Base-by-base conservation (phyloP, 2,329 filamentous ascomycete genomes). In the Exophiala lecanii-corni region DNA sequence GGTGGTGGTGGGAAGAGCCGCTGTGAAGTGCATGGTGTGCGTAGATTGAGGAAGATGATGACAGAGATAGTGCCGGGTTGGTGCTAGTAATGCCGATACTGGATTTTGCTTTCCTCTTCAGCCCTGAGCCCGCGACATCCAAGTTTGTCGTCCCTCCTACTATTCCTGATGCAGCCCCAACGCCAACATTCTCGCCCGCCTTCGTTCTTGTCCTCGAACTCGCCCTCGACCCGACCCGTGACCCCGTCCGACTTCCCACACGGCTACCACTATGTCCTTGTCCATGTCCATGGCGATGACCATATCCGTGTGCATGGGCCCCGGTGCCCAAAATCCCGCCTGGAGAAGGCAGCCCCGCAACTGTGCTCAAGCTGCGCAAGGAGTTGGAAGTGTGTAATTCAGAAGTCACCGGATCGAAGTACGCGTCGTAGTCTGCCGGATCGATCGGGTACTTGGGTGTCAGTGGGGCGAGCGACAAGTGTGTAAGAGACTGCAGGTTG, bases 381-480 rank as follows among this genome's bases (percentile, higher is more conserved):
- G 23, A 63, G 50, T 32, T 16, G 64, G 56, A 45, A 57, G 64
- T 40, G 62, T 63, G 47, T 62, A 68, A 50, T 62, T 68, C 40
- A 55, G 50, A 38, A 55, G 59, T 47, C 45, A 47, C 39, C 50
- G 62, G 39, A 45, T 64, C 42, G 58, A 66, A 37, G 59, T 64
- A 55, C 51, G 67, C 52, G 47, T 61, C 62, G 44, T 60, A 56
- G 41, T 56, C 55, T 19, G 57, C 50, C 17, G 49, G 54, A 26
- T 75, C 72, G 55, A 74, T 69, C 15, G 71, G 72, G 55, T 75
- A 76, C 59, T 68, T 70, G 37, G 71, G 67, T 41, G 72, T 75
- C 43, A 82, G 67, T 28, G 78, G 78, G 54, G 77, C 75, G n/a
- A 81, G 69, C 32, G 78, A 79, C 48, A 81, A 69, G 55, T 78